phyloP scores from a whole-genome alignment of 352 stramenopile genomes.

The Globisporangium radiosum region DNA sequence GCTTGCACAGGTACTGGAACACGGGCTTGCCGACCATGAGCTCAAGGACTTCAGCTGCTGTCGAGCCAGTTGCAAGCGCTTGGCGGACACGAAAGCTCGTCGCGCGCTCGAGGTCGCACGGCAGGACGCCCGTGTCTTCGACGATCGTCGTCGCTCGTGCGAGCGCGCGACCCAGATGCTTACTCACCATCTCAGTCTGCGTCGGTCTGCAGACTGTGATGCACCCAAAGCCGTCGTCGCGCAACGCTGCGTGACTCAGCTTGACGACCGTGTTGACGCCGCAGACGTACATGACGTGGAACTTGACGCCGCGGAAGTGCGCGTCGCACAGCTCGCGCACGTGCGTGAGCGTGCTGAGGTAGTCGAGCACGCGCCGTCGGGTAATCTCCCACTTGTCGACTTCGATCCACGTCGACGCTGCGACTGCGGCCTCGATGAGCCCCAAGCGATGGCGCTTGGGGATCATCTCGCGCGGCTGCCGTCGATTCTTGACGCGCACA shows the following conservation, averaged over 20 bases:
- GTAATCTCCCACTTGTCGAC: constrained; percentile 85
- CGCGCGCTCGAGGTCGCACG: constrained; percentile 55
- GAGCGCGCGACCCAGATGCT: constrained; percentile 61
- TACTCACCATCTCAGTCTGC: constrained; percentile 63
- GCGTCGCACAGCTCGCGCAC: constrained; percentile 68
- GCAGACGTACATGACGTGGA: constrained; percentile 74
- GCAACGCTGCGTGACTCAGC: constrained; percentile 59
- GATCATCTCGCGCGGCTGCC: constrained; percentile 73
- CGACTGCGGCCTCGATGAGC: constrained; percentile 58
- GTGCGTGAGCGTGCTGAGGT: constrained; percentile 68
- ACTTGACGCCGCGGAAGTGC: constrained; percentile 53
- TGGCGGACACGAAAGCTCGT: constrained; percentile 63
- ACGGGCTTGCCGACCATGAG: constrained; percentile 69
- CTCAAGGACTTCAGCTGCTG: constrained; percentile 35
- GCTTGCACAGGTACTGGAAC: constrained; percentile 53
- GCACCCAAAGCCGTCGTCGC: constrained; percentile 61
- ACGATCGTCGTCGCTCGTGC: constrained; percentile 57
- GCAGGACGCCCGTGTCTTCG: constrained; percentile 62
- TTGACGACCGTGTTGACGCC: constrained; percentile 78
- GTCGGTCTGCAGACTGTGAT: constrained; percentile 60
- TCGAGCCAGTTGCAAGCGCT: constrained; percentile 24
- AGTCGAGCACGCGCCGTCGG: constrained; percentile 60
- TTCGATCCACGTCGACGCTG: constrained; percentile 71
- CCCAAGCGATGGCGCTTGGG: constrained; percentile 56
- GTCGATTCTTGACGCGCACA: constrained; percentile 62